These are phyloP conservation scores for Globisporangium barbulae DNA, from an alignment of 352 stramenopile species.

Conservation along the genomic window DNA sequence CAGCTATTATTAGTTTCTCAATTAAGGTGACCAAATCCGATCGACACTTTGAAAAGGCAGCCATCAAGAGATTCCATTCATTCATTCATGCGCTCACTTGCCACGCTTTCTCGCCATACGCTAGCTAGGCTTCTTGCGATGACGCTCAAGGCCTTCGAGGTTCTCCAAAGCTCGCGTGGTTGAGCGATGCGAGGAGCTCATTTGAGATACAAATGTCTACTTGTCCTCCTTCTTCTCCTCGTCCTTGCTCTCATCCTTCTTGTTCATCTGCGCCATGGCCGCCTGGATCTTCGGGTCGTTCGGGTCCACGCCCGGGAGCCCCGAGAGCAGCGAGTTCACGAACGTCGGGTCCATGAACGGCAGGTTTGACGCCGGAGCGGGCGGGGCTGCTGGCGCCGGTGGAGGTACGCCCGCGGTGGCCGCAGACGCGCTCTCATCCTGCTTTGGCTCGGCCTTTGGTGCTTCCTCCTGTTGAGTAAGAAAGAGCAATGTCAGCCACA, in stretches of 20 bases:
- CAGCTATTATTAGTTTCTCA: too few species aligned
- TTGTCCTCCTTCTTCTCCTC: slow-evolving; percentile 85
- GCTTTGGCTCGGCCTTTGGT: slow-evolving; percentile 23
- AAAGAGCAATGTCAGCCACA: neutral
- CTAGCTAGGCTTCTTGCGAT: neutral
- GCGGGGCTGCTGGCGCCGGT: slow-evolving; percentile 31
- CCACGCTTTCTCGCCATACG: neutral
- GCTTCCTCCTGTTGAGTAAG: slow-evolving; percentile 12
- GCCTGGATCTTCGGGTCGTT: slow-evolving; percentile 92
- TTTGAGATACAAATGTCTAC: slow-evolving; percentile 18
- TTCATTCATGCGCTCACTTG: neutral
- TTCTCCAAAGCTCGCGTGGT: neutral
- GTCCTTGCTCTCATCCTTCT: slow-evolving; percentile 80
- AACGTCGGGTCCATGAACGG: slow-evolving; percentile 90
- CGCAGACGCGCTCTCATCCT: slow-evolving; percentile 10
- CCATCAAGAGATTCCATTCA: neutral
- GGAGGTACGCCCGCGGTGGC: slow-evolving; percentile 35
- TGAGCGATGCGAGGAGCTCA: neutral
- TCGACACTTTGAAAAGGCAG: neutral
- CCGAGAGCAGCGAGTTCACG: slow-evolving; percentile 87
- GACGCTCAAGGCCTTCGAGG: neutral
- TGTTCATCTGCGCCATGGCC: slow-evolving; percentile 86
- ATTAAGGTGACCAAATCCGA: too few species aligned
- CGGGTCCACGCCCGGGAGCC: slow-evolving; percentile 86
- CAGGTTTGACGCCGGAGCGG: slow-evolving; percentile 72